Conservation (phyloP, 1,139 yeast genomes). For the Pichia kudriavzevii region DNA sequence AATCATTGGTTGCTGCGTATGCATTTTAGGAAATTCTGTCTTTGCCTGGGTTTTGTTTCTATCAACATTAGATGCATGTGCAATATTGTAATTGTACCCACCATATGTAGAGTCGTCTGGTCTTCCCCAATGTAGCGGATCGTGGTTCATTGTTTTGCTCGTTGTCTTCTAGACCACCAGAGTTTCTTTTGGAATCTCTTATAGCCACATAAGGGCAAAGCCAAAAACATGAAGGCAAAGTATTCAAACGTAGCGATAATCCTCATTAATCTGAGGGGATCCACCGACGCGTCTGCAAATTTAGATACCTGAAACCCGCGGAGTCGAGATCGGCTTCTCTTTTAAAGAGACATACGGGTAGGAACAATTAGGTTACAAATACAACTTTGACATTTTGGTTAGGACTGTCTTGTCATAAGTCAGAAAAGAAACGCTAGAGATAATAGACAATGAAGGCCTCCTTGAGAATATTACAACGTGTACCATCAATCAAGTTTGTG, state of each 20-base stretch:
- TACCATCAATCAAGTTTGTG: slow-evolving; percentile 55
- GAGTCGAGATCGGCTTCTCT: slow-evolving; percentile 9
- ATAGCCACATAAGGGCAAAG: slow-evolving; percentile 10
- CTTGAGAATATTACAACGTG: slow-evolving; percentile 30
- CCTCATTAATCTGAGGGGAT: not conserved
- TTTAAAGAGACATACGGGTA: too few species aligned
- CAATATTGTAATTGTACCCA: slow-evolving; percentile 62
- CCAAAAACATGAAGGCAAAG: not conserved
- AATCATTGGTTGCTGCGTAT: slow-evolving; percentile 89
- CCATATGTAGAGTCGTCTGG: slow-evolving; percentile 82
- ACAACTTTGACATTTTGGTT: too few species aligned
- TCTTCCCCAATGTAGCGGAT: slow-evolving; percentile 93
- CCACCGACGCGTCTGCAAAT: slow-evolving; percentile 1
- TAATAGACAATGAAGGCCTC: slow-evolving; percentile 30
- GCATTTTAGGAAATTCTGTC: slow-evolving; percentile 56
- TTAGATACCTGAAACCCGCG: slow-evolving; percentile 4
- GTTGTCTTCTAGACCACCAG: too few species aligned
- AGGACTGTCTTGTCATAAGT: too few species aligned
- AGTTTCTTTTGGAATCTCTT: too few species aligned
- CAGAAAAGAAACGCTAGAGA: too few species aligned
- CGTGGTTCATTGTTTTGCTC: slow-evolving; percentile 70
- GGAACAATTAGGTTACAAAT: too few species aligned
- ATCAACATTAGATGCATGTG: slow-evolving; percentile 39
- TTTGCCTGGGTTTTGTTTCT: slow-evolving; percentile 20
- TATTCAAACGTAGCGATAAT: not conserved